Percentiles rank a stretch among this genome's conserved stretches.
Conservation (phyloP, 176 grass and related monocot genomes). For the Hsuehochloa calcarea region DNA sequence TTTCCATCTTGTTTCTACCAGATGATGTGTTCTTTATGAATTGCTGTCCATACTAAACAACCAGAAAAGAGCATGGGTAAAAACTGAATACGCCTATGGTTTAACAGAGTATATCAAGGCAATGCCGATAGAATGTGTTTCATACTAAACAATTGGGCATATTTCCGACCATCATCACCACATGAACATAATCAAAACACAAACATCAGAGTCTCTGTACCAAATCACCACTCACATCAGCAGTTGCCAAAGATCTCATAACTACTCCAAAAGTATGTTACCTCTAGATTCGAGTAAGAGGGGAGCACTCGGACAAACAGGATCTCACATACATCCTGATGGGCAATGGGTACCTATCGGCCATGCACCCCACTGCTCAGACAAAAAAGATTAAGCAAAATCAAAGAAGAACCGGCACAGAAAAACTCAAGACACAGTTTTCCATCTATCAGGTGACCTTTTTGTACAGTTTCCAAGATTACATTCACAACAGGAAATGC, state of each 20-base stretch:
- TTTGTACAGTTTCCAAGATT: conserved; percentile 68
- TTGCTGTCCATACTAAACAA: background rate
- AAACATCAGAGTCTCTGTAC: background rate
- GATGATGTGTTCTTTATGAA: background rate
- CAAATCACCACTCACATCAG: background rate
- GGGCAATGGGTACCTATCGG: background rate
- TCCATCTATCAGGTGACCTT: conserved; percentile 57
- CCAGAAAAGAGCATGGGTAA: background rate
- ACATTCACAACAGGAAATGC: conserved; percentile 52
- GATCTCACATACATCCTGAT: background rate
- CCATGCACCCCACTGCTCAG: background rate
- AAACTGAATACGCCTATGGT: background rate
- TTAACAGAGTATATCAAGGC: background rate
- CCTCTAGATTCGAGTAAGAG: background rate
- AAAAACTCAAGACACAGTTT: conserved; percentile 28
- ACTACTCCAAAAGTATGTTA: background rate
- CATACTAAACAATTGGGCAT: background rate
- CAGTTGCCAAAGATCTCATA: background rate
- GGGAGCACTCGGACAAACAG: background rate
- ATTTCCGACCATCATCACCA: background rate
- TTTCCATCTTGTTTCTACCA: background rate
- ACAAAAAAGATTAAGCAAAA: background rate
- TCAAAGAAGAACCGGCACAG: background rate
- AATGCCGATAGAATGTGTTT: background rate
- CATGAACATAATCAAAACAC: background rate